phyloP scores from a whole-genome alignment of 208 protist genomes.

The Trypanosoma brucei region DNA sequence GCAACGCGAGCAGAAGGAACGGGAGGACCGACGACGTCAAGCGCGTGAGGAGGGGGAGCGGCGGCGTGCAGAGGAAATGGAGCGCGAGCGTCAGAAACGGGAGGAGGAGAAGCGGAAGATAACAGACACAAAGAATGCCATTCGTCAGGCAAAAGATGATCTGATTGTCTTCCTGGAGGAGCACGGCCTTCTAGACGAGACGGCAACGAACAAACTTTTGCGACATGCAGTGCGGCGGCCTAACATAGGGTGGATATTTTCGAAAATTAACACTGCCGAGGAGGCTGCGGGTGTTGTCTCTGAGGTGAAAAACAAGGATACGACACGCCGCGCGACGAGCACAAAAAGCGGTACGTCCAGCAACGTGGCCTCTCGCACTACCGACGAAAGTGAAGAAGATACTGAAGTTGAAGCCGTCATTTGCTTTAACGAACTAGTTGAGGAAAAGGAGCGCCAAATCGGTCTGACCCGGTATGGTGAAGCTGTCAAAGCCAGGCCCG shows the following conservation, averaged over 20 bases:
- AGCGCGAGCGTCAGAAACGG: conserved; percentile 20
- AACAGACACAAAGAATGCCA: conserved; percentile 40
- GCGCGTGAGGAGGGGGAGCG: conserved; percentile 60
- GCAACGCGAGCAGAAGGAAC: conserved; percentile 46
- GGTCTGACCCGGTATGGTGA: conserved; percentile 83
- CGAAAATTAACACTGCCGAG: conserved; percentile 36
- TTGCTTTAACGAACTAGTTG: conserved; percentile 63
- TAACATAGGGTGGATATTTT: conserved; percentile 74
- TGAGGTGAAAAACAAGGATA: conserved; percentile 27
- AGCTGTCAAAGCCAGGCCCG: conserved; percentile 52
- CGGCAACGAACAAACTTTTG: conserved; percentile 75
- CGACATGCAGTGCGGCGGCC: conserved; percentile 44
- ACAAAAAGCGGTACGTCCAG: conserved; percentile 4
- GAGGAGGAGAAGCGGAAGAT: conserved; percentile 31
- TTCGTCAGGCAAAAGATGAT: conserved; percentile 44
- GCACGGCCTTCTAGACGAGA: conserved; percentile 52
- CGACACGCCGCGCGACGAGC: conserved; percentile 16
- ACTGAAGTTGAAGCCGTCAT: conserved; percentile 51
- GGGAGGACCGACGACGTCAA: conserved; percentile 69
- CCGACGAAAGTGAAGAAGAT: conserved; percentile 7
- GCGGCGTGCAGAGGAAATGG: conserved; percentile 39
- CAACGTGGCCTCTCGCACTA: background rate
- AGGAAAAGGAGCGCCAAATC: conserved; percentile 52
- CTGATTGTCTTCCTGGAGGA: conserved; percentile 44
- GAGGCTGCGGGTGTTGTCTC: conserved; percentile 34